Percentiles rank a stretch among this genome's conserved stretches.
phyloP scores from a whole-genome alignment of 164 flowering plant genomes.

The Platanus orientalis region DNA sequence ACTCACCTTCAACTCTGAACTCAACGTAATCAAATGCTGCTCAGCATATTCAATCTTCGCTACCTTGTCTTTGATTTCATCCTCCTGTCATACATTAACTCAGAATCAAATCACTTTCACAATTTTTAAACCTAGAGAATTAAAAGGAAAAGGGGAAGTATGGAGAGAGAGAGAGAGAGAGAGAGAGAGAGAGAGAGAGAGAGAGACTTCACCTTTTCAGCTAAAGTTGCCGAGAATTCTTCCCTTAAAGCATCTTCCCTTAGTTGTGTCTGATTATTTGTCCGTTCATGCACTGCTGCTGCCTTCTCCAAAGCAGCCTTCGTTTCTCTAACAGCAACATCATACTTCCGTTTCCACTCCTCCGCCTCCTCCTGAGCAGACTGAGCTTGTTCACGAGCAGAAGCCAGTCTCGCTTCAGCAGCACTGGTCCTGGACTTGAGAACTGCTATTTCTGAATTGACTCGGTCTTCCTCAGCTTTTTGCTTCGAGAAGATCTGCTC shows the following conservation, averaged over 20 bases:
- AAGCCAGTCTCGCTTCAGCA: constrained; percentile 90
- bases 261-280: constrained; percentile 55
- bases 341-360: constrained; percentile 92
- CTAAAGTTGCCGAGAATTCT: constrained; percentile 53
- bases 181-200: background rate
- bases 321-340: constrained; percentile 77
- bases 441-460: constrained; percentile 57
- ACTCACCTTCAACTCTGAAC: constrained; percentile 69
- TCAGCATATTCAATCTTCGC: constrained; percentile 74
- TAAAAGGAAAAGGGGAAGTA: background rate
- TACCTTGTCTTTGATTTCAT: constrained; percentile 65
- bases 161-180: constrained; percentile 1
- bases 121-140: background rate
- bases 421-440: constrained; percentile 73
- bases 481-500: constrained; percentile 56
- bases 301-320: constrained; percentile 94
- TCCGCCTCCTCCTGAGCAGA: constrained; percentile 92
- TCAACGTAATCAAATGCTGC: constrained; percentile 69
- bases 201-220: constrained; percentile 57
- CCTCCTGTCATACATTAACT: constrained; percentile 51
- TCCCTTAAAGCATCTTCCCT: constrained; percentile 85
- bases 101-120: background rate
- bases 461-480: constrained; percentile 70
- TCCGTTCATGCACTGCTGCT: constrained; percentile 68
- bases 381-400: constrained; percentile 78